Base-by-base conservation (phyloP, 73 alveolate genomes). In the Durusdinium trenchii region DNA sequence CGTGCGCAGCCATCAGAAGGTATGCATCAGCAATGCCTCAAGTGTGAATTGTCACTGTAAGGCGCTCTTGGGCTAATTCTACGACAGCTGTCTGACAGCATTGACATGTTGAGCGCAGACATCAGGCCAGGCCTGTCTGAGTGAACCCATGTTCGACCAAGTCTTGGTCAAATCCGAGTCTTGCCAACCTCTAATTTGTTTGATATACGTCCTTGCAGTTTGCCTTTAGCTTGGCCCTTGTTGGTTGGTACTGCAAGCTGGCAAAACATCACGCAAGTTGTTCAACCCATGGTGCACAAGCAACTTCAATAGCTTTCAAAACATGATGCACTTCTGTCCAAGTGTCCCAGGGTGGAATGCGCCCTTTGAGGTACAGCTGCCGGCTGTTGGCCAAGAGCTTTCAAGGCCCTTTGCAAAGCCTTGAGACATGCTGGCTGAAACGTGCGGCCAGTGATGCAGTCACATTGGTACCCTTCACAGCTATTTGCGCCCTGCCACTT, bases 71-170 rank as follows among this genome's bases (percentile, higher is more conserved):
- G 96, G 35, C 71, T 36, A 30, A 40, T 46, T 30, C 43, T 89
- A 67, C 96, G 82, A 43, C 86, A 89, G 46, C 16, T 64, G 73
- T 89, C 86, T 12, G 96, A 89, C 86, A 89, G 96, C 61, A 54
- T 89, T 16, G 96, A 89, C 96, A 89, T 89, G 86, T 51, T 89
- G 43, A 89, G 96, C 52, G 69, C 69, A 64, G 96, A 89, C 83
- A 64, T 89, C 84, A 89, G 96, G 96, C 96, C 18, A 23, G 47
- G 36, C 38, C 42, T 78, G 40, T 3, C 42, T 38, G n/a, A n/a
- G n/a, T n/a, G n/a, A n/a, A n/a, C n/a, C n/a, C n/a, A n/a, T n/a
- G n/a, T n/a, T n/a, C n/a, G n/a, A n/a, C n/a, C n/a, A n/a, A n/a
- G n/a, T n/a, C n/a, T n/a, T n/a, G n/a, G n/a, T n/a, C n/a, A n/a